Conservation (phyloP, 306 rosid species). For the Trifolium pratense region DNA sequence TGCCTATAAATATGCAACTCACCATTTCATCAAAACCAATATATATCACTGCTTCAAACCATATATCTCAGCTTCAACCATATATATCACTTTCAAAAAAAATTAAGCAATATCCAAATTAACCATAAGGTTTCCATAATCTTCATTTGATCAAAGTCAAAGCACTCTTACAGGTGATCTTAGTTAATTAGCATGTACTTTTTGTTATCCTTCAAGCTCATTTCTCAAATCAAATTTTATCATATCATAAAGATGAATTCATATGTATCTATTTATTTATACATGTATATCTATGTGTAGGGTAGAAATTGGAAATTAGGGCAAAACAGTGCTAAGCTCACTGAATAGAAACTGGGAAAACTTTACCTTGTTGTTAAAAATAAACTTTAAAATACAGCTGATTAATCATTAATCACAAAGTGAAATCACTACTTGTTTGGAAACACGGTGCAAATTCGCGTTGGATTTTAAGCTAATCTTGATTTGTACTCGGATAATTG, state of each 20-base stretch:
- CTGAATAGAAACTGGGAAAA: not conserved
- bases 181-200: not conserved
- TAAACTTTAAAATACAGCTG: not conserved
- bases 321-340: not conserved
- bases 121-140: slow-evolving; percentile 9
- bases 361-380: no score
- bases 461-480: no score
- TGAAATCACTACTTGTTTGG: not conserved
- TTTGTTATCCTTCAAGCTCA: no score
- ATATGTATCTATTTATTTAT: not conserved
- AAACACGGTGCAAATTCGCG: no score
- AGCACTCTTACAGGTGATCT: slow-evolving; percentile 27
- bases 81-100: no score
- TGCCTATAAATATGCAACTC: slow-evolving; percentile 21
- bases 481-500: no score
- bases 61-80: no score
- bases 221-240: not conserved
- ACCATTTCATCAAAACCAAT: not conserved
- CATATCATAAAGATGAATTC: not conserved
- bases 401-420: not conserved
- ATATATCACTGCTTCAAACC: no score
- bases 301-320: not conserved
- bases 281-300: not conserved
- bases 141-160: slow-evolving; percentile 28
- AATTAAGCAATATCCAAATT: not conserved